Evolutionary conservation across 306 rosid species (phyloP), one percentile per base, ranked within the genome.

Genomic region (Medicago ruthenica): DNA sequence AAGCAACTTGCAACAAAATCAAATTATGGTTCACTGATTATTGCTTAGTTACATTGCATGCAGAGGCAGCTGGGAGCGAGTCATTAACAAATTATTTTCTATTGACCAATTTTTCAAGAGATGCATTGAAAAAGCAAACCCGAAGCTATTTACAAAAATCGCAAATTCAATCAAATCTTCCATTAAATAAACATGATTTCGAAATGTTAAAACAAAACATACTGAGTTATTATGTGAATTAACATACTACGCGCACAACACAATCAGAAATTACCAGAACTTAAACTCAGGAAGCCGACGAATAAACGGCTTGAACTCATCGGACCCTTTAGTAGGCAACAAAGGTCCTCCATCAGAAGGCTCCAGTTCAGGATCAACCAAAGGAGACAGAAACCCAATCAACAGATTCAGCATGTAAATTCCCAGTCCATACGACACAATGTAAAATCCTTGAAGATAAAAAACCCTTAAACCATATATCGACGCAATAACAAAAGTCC

Each of bases 271-370:
- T 87, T 90, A 92, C 98, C 97, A 92, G 87, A 92, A 92, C 86
- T 92, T 92, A 72, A 92, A 92, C 82, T 92, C 97, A 27, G 97
- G 97, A 82, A 92, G 97, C 6, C 96, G 80, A 50, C 96, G 93
- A 67, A 92, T 90, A 89, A 92, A 92, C 0, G 97, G 96, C 76
- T 88, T 92, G 82, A 90, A 92, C 69, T 92, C 97, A 37, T 92
- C 97, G 0, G 97, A 92, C 24, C 97, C 97, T 85, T 90, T 92
- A 4, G 94, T 92, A 0, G 97, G 97, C 48, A 92, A 89, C 82
- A 87, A 39, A 31, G 96, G 83, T 34, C 93, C 93, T 40, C 93
- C 93, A 36, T 82, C 91, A 1, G 92, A 73, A 78, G 76, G 81
- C 63, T 89, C 97, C 84, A 84, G 73, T 80, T 90, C 97, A 15